Percentiles rank a stretch among this genome's conserved stretches.
Conservation (phyloP, 2,329 filamentous ascomycete species). For the Lasiodiplodia citricola region DNA sequence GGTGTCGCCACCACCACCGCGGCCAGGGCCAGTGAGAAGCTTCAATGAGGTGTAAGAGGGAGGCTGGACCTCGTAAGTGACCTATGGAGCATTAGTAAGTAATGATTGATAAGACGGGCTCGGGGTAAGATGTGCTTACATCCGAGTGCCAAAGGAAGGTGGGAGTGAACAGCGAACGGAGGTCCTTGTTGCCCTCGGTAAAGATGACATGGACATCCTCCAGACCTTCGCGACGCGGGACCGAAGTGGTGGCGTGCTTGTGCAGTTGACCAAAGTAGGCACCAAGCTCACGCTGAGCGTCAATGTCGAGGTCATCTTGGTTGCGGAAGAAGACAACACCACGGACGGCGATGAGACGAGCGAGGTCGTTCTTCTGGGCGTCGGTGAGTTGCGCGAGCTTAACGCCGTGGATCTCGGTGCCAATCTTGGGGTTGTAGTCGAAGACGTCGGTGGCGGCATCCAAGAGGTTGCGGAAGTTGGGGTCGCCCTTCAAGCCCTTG, state of each 20-base stretch:
- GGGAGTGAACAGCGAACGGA: slow-evolving; percentile 60
- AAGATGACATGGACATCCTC: slow-evolving; percentile 65
- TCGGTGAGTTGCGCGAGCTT: slow-evolving; percentile 57
- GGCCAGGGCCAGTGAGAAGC: slow-evolving; percentile 58
- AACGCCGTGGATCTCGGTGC: slow-evolving; percentile 59
- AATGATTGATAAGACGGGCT: slow-evolving; percentile 28
- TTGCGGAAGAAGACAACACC: slow-evolving; percentile 65
- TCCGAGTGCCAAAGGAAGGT: slow-evolving; percentile 63
- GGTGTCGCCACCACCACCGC: slow-evolving; percentile 62
- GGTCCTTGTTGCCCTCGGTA: slow-evolving; percentile 58
- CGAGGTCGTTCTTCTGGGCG: slow-evolving; percentile 60
- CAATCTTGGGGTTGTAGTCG: slow-evolving; percentile 63
- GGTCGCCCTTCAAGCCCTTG: slow-evolving; percentile 60
- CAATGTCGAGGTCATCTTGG: slow-evolving; percentile 60
- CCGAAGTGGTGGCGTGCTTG: slow-evolving; percentile 61
- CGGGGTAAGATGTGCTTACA: slow-evolving; percentile 41
- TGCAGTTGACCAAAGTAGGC: slow-evolving; percentile 60
- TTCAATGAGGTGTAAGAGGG: slow-evolving; percentile 64
- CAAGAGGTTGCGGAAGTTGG: slow-evolving; percentile 60
- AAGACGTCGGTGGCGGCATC: slow-evolving; percentile 59
- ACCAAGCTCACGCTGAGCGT: slow-evolving; percentile 59
- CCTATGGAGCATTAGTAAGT: slow-evolving; percentile 40
- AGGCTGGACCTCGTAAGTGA: slow-evolving; percentile 63
- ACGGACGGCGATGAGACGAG: slow-evolving; percentile 58
- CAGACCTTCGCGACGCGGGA: slow-evolving; percentile 55